Evolutionary conservation across 2,329 filamentous ascomycete genomes (phyloP), one percentile per base, ranked within the genome.

Genomic region (Cercospora citrullina): DNA sequence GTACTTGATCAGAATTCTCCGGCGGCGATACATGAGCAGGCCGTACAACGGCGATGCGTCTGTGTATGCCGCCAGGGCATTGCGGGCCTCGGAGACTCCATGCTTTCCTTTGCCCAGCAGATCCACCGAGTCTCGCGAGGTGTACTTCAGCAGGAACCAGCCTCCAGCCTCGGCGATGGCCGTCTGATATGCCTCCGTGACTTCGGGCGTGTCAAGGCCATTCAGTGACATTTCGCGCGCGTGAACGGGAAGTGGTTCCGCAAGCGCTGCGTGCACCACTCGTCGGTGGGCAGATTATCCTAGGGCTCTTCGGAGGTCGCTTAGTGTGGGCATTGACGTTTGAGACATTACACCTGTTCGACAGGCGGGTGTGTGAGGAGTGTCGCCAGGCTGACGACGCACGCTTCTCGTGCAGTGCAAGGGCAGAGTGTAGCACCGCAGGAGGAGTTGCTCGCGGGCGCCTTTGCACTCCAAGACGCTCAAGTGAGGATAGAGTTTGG

Each of bases 61-160:
- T 66, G 91, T 87, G 78, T 96, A 96, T 70, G 87, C 84, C 68
- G 90, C 87, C 73, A 98, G 90, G 66, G 89, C 87, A 75, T 89
- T 89, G 76, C 93, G 90, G 72, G 95, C 89, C 78, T 98, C 95
- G 69, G 89, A 86, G 68, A 97, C 90, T 71, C 95, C 94, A 72
- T 92, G 91, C 72, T 85, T 90, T 60, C 95, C 95, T 73, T 87
- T 88, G 68, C 85, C 87, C 67, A 95, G 84, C 66, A 99, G 81
- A 72, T 92, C 89, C 69, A 99, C 86, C 74, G 94, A 92, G 83
- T 99, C 95, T 80, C 95, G 90, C 69, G 90, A 90, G 71, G 88
- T 86, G 81, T 99, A 99, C 79, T 94, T 94, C 74, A 99, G 88
- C 71, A 98, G 87, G 77, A 99, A 95, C 95, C 95, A 99, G 90